phyloP scores from a whole-genome alignment of 306 rosid genomes.

The Comarum palustre region DNA sequence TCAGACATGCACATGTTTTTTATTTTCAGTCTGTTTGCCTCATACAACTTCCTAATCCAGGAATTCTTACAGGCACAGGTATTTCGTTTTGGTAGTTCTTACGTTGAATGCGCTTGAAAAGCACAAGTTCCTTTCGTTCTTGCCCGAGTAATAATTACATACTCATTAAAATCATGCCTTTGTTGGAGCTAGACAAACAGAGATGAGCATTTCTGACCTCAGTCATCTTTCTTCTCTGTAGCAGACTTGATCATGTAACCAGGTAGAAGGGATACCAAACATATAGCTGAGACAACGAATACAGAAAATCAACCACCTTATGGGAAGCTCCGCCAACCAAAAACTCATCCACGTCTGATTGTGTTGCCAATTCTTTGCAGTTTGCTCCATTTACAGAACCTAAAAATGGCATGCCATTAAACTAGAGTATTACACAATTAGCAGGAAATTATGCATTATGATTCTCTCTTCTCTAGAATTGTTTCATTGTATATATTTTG shows the following conservation, averaged over 20 bases:
- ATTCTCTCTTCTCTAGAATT: background rate
- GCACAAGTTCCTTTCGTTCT: background rate
- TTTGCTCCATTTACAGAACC: slow-evolving; percentile 94
- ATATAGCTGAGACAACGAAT: background rate
- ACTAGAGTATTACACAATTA: background rate
- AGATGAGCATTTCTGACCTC: slow-evolving; percentile 30
- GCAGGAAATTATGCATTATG: background rate
- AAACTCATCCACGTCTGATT: slow-evolving; percentile 88
- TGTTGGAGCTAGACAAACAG: slow-evolving; percentile 18
- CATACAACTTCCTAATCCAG: background rate
- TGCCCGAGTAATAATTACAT: background rate
- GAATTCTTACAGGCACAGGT: background rate
- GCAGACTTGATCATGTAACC: slow-evolving; percentile 66
- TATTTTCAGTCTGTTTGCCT: background rate
- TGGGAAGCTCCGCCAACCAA: slow-evolving; percentile 96
- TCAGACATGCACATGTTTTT: background rate
- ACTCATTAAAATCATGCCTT: background rate
- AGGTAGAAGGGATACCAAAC: slow-evolving; percentile 17
- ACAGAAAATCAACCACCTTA: slow-evolving; percentile 38
- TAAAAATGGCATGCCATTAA: slow-evolving; percentile 18
- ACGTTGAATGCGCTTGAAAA: background rate
- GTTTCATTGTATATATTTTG: background rate
- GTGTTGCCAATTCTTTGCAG: slow-evolving; percentile 73
- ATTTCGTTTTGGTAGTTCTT: background rate
- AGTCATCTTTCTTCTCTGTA: slow-evolving; percentile 54